Base-by-base conservation (phyloP, 2,329 filamentous ascomycete species). In the Colletotrichum sp. region DNA sequence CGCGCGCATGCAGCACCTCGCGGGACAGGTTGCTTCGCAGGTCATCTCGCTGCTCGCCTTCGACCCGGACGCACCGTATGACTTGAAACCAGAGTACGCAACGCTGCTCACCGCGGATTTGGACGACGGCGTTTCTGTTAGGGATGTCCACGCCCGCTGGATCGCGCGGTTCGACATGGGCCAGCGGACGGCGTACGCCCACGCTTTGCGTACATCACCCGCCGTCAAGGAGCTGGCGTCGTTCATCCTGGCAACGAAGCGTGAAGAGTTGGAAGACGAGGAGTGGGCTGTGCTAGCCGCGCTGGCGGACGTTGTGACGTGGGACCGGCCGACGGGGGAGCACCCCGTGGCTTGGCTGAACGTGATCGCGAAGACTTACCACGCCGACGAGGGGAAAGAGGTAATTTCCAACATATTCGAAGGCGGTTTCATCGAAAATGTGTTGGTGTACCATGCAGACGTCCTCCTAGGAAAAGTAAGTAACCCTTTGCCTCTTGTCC, bases 141-240 rank as follows among this genome's bases (percentile, higher is more conserved):
- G 44, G n/a, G 44, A 49, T n/a, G n/a, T 49, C 44, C 44, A 49
- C n/a, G 9, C n/a, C 44, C 44, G 44, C 18, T 49, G 44, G 44
- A 21, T 21, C 5, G 44, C n/a, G 44, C 44, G 44, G 10, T 49
- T 49, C n/a, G 44, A n/a, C 4, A 49, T n/a, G 44, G 44, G 44
- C n/a, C 3, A 4, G 44, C n/a, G 10, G 44, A 49, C 44, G 44
- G 44, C 8, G n/a, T 49, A 49, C n/a, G 4, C n/a, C n/a, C 44
- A 49, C 44, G 10, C 18, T 1, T 0, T 49, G 44, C 44, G 6
- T 0, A 5, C 44, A 0, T 49, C 44, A 1, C 10, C 44, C 44
- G 44, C 44, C n/a, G 44, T 21, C 44, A 21, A 21, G n/a, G 44
- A 49, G 10, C 44, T 49, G 3, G 44, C n/a, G n/a, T 49, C 44